Conservation (phyloP, 805 yeast genomes). For the Starmerella powellii region DNA sequence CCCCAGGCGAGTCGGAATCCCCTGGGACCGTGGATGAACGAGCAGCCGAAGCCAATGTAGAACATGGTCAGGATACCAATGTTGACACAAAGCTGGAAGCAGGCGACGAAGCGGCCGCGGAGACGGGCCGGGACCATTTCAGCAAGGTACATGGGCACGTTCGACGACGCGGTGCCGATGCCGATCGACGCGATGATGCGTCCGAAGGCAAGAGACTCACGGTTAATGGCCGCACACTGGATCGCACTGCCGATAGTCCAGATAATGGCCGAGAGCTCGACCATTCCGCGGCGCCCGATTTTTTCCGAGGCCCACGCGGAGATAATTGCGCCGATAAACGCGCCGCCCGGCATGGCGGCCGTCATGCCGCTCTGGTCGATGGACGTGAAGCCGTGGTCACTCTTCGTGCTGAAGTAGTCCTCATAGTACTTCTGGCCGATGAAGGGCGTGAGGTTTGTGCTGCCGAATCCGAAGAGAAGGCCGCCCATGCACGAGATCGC, state of each 20-base stretch:
- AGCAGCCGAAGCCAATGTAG: constrained; percentile 41
- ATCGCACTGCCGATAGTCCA: constrained; percentile 45
- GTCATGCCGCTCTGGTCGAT: constrained; percentile 51
- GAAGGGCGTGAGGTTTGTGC: constrained; percentile 66
- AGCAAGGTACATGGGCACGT: constrained; percentile 48
- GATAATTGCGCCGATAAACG: constrained; percentile 46
- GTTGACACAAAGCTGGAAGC: constrained; percentile 62
- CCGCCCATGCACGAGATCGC: constrained; percentile 55
- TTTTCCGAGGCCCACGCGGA: constrained; percentile 39
- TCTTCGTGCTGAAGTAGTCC: constrained; percentile 34
- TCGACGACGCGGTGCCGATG: constrained; percentile 59
- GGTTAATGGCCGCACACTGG: constrained; percentile 33
- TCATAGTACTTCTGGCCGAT: constrained; percentile 42
- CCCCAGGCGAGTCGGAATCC: constrained; percentile 68
- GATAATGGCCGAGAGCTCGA: constrained; percentile 29
- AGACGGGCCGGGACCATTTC: constrained; percentile 38
- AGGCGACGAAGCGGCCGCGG: constrained; percentile 64
- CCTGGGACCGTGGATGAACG: constrained; percentile 34
- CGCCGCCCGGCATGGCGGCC: constrained; percentile 56
- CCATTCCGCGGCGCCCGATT: constrained; percentile 37
- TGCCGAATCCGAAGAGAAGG: constrained; percentile 65
- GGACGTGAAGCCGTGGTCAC: constrained; percentile 26
- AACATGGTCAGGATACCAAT: constrained; percentile 63
- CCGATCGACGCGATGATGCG: constrained; percentile 58
- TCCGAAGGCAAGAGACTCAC: constrained; percentile 36